A percentile compares a stretch with the other conserved stretches of the same genome.
phyloP scores from a whole-genome alignment of 495 filamentous ascomycete species.

The Tuber indicum region DNA sequence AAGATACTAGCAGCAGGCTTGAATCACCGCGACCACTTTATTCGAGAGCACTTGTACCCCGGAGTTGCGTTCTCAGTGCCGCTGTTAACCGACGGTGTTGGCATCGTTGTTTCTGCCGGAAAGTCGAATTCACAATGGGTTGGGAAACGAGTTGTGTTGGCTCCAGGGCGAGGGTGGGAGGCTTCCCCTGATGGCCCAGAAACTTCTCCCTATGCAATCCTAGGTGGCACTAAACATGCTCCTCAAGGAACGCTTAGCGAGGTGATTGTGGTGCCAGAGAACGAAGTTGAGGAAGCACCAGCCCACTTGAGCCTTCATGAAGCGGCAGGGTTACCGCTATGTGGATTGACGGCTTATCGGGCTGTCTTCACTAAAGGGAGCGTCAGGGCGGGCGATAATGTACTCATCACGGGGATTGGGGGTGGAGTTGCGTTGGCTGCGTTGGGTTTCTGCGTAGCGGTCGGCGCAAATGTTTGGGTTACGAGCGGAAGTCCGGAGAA shows the following conservation, averaged over 20 bases:
- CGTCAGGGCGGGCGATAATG: slow-evolving; percentile 54
- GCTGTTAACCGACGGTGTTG: slow-evolving; percentile 71
- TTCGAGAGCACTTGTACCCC: slow-evolving; percentile 86
- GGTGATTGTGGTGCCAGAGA: slow-evolving; percentile 58
- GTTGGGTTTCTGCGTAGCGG: slow-evolving; percentile 62
- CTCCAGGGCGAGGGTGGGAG: slow-evolving; percentile 69
- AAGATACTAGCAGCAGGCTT: slow-evolving; percentile 67
- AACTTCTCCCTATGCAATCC: slow-evolving; percentile 55
- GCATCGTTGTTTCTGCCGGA: slow-evolving; percentile 60
- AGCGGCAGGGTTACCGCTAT: slow-evolving; percentile 73
- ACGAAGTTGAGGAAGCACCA: slow-evolving; percentile 68
- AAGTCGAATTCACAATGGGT: slow-evolving; percentile 50
- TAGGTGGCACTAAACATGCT: slow-evolving; percentile 62
- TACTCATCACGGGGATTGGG: slow-evolving; percentile 72
- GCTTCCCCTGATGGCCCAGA: slow-evolving; percentile 66
- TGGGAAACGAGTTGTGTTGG: slow-evolving; percentile 65
- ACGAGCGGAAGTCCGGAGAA: slow-evolving; percentile 61
- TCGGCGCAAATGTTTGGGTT: slow-evolving; percentile 62
- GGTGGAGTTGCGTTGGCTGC: slow-evolving; percentile 68
- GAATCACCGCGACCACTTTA: slow-evolving; percentile 89
- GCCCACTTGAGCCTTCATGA: slow-evolving; percentile 62
- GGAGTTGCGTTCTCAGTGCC: slow-evolving; percentile 67
- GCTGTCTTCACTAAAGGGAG: slow-evolving; percentile 68
- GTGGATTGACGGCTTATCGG: slow-evolving; percentile 80
- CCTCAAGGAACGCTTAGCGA: slow-evolving; percentile 61